Evolutionary conservation across 306 rosid species (phyloP).

Genomic region (Medicago ruthenica): DNA sequence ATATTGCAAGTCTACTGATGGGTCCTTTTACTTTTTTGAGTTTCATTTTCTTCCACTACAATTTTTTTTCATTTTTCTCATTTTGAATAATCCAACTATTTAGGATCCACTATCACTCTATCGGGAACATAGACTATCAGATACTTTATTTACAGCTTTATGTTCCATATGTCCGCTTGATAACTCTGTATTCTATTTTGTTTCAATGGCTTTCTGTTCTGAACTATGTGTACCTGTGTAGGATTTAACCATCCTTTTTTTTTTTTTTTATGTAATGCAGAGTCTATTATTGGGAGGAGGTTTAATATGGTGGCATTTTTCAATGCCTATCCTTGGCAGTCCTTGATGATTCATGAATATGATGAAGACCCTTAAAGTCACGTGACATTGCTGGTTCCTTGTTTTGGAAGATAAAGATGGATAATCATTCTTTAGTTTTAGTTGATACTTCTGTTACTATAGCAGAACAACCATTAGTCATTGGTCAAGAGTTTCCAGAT

Average conservation of each 20-base stretch:
- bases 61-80: conserved; percentile 10
- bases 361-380: conserved; percentile 56
- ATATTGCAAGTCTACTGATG: conserved; percentile 27
- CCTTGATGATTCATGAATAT: conserved; percentile 45
- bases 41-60: conserved; percentile 2
- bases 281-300: conserved; percentile 43
- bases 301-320: conserved; percentile 51
- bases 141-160: conserved; percentile 35
- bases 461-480: conserved; percentile 61
- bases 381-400: conserved; percentile 52
- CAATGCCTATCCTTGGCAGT: conserved; percentile 41
- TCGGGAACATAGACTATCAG: background rate
- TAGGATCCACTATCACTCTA: conserved; percentile 1
- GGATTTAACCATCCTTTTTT: conserved; percentile 37
- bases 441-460: conserved; percentile 51
- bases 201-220: conserved; percentile 23
- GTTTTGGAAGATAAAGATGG: conserved; percentile 66
- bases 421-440: conserved; percentile 63
- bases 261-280: conserved; percentile 46
- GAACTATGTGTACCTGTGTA: conserved; percentile 20
- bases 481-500: conserved; percentile 97
- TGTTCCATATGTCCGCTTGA: background rate
- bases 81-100: conserved; percentile 28
- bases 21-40: conserved; percentile 12
- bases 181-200: conserved; percentile 27